Evolutionary conservation across 1,284 basidiomycete genomes (phyloP).

Genomic region (Mycena sp.): DNA sequence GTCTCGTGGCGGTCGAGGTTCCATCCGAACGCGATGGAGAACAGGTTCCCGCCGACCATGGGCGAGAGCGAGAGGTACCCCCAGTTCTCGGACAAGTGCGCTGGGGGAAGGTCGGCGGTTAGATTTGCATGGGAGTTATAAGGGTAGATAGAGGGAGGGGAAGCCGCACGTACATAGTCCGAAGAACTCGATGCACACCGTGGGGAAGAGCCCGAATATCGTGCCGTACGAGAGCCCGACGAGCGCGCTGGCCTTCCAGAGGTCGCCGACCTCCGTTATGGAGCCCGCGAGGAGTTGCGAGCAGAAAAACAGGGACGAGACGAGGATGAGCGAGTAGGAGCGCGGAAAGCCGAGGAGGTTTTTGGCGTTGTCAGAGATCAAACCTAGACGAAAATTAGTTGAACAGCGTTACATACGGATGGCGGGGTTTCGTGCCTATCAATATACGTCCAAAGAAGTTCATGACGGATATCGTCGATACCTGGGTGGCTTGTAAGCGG

Average conservation of each 20-base stretch:
- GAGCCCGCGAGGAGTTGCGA: slow-evolving; percentile 71
- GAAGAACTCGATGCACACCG: slow-evolving; percentile 84
- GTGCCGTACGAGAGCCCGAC: slow-evolving; percentile 81
- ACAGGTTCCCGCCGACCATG: slow-evolving; percentile 78
- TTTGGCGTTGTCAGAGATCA: slow-evolving; percentile 81
- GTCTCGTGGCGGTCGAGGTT: slow-evolving; percentile 74
- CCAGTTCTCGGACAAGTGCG: slow-evolving; percentile 82
- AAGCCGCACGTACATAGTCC: slow-evolving; percentile 61
- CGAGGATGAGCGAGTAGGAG: slow-evolving; percentile 75
- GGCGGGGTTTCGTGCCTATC: slow-evolving; percentile 58
- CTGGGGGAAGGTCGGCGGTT: slow-evolving; percentile 40
- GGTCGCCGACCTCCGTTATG: slow-evolving; percentile 65
- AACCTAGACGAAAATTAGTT: slow-evolving; percentile 38
- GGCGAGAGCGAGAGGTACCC: slow-evolving; percentile 78
- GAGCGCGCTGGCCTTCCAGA: slow-evolving; percentile 82
- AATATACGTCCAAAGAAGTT: slow-evolving; percentile 86
- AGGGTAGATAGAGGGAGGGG: slow-evolving; percentile 16
- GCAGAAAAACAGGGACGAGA: slow-evolving; percentile 72
- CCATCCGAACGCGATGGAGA: slow-evolving; percentile 81
- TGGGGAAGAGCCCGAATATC: slow-evolving; percentile 79
- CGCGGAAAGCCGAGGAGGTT: slow-evolving; percentile 65
- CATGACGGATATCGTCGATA: slow-evolving; percentile 85
- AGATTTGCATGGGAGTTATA: background rate
- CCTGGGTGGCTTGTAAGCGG: slow-evolving; percentile 86
- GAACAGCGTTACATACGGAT: background rate